Conservation (phyloP, 768 basidiomycete genomes). For the Filobasidium floriforme region DNA sequence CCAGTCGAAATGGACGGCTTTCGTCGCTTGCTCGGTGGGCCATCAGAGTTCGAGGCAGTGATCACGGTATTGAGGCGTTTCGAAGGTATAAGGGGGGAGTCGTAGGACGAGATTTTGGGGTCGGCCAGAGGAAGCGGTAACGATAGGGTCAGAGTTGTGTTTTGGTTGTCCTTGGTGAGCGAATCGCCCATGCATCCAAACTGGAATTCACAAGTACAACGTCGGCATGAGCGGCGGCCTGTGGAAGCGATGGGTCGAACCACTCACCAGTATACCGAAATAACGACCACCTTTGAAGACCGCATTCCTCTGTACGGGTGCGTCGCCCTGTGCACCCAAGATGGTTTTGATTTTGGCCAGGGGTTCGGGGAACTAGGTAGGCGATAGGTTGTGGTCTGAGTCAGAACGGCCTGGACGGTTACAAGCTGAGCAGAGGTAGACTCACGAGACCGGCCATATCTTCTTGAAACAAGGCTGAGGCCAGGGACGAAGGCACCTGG, state of each 20-base stretch:
- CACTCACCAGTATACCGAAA: neutral
- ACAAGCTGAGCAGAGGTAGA: neutral
- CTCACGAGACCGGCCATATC: neutral
- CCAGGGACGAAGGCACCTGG: neutral
- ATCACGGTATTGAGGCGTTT: neutral
- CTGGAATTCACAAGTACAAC: no score
- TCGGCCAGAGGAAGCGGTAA: no score
- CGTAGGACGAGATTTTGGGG: neutral
- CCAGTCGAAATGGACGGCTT: constrained; percentile 9
- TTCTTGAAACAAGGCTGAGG: neutral
- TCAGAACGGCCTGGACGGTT: neutral
- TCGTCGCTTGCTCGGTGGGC: constrained; percentile 5
- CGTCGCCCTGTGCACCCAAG: neutral
- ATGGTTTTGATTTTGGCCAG: neutral
- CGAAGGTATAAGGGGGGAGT: neutral
- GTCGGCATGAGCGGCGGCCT: no score
- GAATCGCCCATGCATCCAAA: no score
- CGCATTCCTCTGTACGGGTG: neutral
- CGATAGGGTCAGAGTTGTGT: no score
- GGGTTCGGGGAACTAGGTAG: neutral
- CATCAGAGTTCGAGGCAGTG: neutral
- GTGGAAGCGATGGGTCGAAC: neutral
- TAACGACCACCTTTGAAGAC: neutral
- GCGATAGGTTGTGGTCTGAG: neutral
- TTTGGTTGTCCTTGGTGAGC: no score